Conservation (phyloP, 768 basidiomycete genomes). For the Lyophyllum semitale region DNA sequence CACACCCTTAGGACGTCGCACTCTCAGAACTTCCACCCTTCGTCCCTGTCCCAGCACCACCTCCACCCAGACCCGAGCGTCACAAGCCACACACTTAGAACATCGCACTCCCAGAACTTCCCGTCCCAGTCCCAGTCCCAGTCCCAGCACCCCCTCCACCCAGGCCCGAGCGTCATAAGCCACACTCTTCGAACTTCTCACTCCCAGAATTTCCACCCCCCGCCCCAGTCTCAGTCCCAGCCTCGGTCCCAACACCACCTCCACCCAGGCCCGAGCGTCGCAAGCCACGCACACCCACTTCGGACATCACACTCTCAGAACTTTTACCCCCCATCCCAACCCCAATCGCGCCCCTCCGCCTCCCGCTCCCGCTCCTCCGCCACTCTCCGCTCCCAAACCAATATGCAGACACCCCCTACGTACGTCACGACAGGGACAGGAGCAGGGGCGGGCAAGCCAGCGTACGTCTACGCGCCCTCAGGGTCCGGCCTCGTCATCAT, state of each 20-base stretch:
- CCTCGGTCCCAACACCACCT: background rate
- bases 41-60: background rate
- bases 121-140: background rate
- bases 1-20: background rate
- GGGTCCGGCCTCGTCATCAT: slow-evolving; percentile 12
- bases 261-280: too few relatives aligned
- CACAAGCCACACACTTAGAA: background rate
- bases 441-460: background rate
- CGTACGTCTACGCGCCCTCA: slow-evolving; percentile 10
- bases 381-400: background rate
- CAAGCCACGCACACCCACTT: too few relatives aligned
- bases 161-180: background rate
- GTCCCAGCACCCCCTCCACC: background rate
- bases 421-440: background rate
- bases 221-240: background rate
- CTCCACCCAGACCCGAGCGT: too few relatives aligned
- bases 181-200: background rate
- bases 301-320: too few relatives aligned
- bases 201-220: slow-evolving; percentile 8
- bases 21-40: slow-evolving; percentile 7
- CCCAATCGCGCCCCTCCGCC: background rate
- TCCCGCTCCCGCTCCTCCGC: slow-evolving; percentile 3
- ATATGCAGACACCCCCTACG: background rate
- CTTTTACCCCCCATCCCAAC: too few relatives aligned
- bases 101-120: background rate